Evolutionary conservation across 768 basidiomycete genomes (phyloP), one percentile per base, ranked within the genome.

Genomic region (Leccinum pellstonianum): DNA sequence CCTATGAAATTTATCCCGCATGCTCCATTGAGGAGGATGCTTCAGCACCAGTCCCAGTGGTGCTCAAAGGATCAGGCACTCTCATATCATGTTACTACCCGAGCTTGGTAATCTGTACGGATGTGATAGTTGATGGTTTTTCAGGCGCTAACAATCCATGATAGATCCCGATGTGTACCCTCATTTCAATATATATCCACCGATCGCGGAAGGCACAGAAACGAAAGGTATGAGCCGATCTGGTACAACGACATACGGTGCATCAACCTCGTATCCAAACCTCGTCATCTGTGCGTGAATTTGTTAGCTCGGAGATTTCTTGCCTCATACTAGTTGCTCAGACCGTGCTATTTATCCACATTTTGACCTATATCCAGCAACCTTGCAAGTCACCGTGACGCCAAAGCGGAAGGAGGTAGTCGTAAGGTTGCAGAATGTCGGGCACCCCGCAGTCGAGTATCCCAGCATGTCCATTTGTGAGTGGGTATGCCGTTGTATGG

Each of bases 321-420:
- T 41, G 5, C n/a, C 54, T 60, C 43, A 55, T 27, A 50, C 9
- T n/a, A 3, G 19, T 6, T 48, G 17, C 27, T 15, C 47, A 80
- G 80, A 81, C 63, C 74, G 70, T n/a, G 60, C 71, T 4, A 65
- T 70, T 31, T 81, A 82, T 62, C 80, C 81, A 6, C 61, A 76
- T 60, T 70, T 81, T 31, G 70, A 75, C 21, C 59, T 80, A 10
- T 81, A 80, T 65, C 80, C 79, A 35, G 43, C 63, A 9, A 62
- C 59, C 7, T 52, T 66, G 31, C 67, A 66, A 4, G 70, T 73
- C 33, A 71, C 76, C 5, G 78, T 81, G 73, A 83, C 55, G 78
- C 82, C 60, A 69, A 85, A 23, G 81, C 83, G 47, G 84, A 87
- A 65, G 86, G 80, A 27, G 27, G 15, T 62, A 4, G 51, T 27